Evolutionary conservation across 331 rosid genomes (phyloP), one percentile per base, ranked within the genome.

Genomic region (Malus hybrid): DNA sequence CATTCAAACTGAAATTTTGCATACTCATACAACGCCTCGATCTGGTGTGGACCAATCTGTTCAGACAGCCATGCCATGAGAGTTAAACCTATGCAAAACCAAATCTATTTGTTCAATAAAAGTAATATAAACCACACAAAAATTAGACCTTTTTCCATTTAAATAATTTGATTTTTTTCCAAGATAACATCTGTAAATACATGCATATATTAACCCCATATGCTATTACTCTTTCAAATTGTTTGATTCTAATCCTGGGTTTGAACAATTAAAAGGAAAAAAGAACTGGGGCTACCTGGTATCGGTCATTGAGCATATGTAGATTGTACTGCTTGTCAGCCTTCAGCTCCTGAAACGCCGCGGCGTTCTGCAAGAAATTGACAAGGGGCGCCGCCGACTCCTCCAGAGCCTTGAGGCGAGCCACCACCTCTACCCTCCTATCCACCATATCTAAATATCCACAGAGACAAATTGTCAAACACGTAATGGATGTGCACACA

Each of bases 1-100:
- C 99, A 91, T 81, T 94, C 99, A 68, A 94, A 94, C 76, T 94
- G 99, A 81, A 94, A 94, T 29, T 94, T 94, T 48, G 99, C 99
- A 86, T 88, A 94, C 68, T 94, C 96, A 83, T 94, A 94, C 32
- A 94, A 69, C 1, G 97, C 99, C 77, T 94, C 99, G 34, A 94
- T 94, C 70, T 94, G 96, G 14, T 88, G 88, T 13, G 96, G 84
- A 67, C 96, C 99, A 70, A 94, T 94, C 97, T 93, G 93, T 60
- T 70, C 34, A 64, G 72, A 42, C 18, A 66, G 55, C 2, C 77
- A 82, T 20, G 20, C 53, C 34, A 42, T 5, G 32, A 64, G 73
- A 70, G 70, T 66, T 50, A 85, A 39, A 63, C 12, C 20, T 32
- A 29, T 9, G 29, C 29, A 22, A 10, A 29, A 44, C 63, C 13